Percentiles rank a stretch among this genome's conserved stretches.
Conservation (phyloP, 31 red algal genomes). For the Pterothamnion heteromorphum region DNA sequence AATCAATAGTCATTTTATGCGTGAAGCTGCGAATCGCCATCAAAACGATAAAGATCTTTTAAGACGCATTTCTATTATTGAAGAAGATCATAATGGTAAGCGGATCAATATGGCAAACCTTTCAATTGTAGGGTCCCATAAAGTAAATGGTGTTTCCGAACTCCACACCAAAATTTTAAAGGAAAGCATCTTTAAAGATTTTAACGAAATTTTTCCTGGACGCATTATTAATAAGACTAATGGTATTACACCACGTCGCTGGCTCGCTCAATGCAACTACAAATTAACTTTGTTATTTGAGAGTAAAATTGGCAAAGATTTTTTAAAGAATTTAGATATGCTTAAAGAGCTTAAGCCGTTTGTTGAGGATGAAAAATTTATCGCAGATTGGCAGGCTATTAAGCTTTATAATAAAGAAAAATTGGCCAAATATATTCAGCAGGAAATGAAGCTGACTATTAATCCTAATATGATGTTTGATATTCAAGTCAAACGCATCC, state of each 20-base stretch:
- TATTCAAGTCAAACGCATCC: constrained; percentile 99
- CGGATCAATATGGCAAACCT: constrained; percentile 93
- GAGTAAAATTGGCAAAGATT: constrained; percentile 17
- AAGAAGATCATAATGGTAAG: constrained; percentile 90
- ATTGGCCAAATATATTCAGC: constrained; percentile 75
- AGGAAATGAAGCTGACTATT: constrained; percentile 67
- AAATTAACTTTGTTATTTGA: not conserved
- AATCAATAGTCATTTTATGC: constrained; percentile 91
- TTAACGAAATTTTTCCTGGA: not conserved
- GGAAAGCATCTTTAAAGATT: constrained; percentile 54
- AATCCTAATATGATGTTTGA: constrained; percentile 87
- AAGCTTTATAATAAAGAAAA: constrained; percentile 79
- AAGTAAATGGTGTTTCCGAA: constrained; percentile 96
- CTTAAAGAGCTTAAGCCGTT: not conserved
- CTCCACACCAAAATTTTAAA: constrained; percentile 85
- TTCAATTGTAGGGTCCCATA: constrained; percentile 88
- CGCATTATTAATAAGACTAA: constrained; percentile 16
- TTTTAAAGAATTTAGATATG: not conserved
- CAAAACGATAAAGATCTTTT: constrained; percentile 68
- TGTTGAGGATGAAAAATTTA: not conserved
- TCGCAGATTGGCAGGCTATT: not conserved
- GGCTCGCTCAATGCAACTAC: not conserved
- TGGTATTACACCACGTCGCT: constrained; percentile 28
- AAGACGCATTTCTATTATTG: constrained; percentile 93
- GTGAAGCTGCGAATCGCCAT: constrained; percentile 18